Conservation (phyloP, 805 yeast species). For the Pichia kluyveri region DNA sequence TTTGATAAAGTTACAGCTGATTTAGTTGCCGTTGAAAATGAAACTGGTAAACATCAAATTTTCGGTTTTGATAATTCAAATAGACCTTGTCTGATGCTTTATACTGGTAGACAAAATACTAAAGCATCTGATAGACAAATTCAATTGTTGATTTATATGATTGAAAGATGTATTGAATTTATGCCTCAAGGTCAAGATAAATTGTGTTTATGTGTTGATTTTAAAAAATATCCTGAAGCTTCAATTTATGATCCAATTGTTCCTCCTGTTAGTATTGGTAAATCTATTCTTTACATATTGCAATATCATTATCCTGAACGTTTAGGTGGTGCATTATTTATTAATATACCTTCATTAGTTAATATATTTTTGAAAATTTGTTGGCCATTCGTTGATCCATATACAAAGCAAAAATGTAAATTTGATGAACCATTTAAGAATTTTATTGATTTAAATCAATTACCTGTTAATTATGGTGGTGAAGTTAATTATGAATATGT, state of each 20-base stretch:
- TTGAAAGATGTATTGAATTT: conserved; percentile 84
- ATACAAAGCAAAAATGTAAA: conserved; percentile 87
- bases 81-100: conserved; percentile 87
- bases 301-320: conserved; percentile 98
- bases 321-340: conserved; percentile 81
- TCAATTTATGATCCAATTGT: conserved; percentile 30
- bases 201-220: conserved; percentile 83
- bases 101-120: conserved; percentile 97
- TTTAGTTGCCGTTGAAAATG: conserved; percentile 57
- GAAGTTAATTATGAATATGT: conserved; percentile 72
- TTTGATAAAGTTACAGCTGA: conserved; percentile 42
- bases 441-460: conserved; percentile 72
- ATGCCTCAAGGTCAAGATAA: conserved; percentile 98
- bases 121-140: conserved; percentile 83
- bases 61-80: conserved; percentile 83
- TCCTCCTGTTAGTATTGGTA: conserved; percentile 80
- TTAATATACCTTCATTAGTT: conserved; percentile 92
- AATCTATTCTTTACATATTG: conserved; percentile 81
- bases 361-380: conserved; percentile 89
- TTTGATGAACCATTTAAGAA: conserved; percentile 82
- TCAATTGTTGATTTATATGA: conserved; percentile 86
- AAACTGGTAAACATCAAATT: conserved; percentile 85
- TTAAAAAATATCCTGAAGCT: conserved; percentile 64
- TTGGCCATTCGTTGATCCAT: conserved; percentile 93
- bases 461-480: conserved; percentile 82